Evolutionary conservation across 1,139 yeast species (phyloP), one percentile per base, ranked within the genome.

Genomic region (Lodderomyces margitis): DNA sequence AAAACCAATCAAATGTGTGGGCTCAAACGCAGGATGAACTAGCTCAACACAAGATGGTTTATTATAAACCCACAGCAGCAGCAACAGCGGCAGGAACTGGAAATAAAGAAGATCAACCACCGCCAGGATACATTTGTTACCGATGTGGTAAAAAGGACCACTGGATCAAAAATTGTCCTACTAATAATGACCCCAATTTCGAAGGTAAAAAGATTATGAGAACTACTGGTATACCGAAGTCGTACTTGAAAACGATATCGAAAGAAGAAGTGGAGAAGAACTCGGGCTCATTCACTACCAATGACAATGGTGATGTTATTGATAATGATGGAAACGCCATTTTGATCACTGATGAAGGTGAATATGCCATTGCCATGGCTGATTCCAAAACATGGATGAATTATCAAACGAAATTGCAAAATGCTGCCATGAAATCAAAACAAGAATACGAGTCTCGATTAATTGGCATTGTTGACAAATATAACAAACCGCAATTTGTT

Each of bases 81-180:
- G 42, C 48, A 14, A 14, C 40, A n/a, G 36, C 31, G 3, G 21
- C 40, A 9, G 69, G 61, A 33, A 21, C 35, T 9, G 21, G 19
- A 7, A 36, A 24, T 36, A 21, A 33, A 21, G 91, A 80, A 50
- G 86, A 83, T 50, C 80, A 86, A 6, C 96, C 97, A 4, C 98
- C 98, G 1, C 92, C 96, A 3, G 96, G 96, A 1, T 92, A 92
- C 57, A 84, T 91, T 58, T 92, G 98, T 61, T 91, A 92, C 61
- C 75, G 97, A 59, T 92, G 99, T 68, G 98, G 98, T 40, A 89
- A 87, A 37, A 87, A 89, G 61, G 96, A 92, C 48, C 99, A 92
- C 62, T 91, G 95, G 92, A 91, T 94, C 48, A 87, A 87, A 56
- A 88, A 89, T 52, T 92, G 98, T 68, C 98, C 98, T 0, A 88